Percentiles rank a stretch among this genome's conserved stretches.
phyloP scores from a whole-genome alignment of 2,329 filamentous ascomycete species.

The Fusarium udum region DNA sequence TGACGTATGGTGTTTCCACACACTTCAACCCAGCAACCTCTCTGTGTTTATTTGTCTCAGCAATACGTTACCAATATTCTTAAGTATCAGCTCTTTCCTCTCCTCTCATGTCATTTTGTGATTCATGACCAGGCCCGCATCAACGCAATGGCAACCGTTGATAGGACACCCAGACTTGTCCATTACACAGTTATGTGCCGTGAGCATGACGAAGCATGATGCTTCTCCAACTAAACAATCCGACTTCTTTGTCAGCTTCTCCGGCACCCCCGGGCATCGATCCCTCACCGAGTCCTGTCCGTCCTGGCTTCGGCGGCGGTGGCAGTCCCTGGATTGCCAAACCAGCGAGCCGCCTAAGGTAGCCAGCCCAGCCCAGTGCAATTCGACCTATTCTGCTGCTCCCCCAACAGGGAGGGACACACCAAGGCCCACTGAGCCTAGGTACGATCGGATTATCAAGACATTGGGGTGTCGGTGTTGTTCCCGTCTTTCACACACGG shows the following conservation, averaged over 20 bases:
- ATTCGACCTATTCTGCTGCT: constrained; percentile 5
- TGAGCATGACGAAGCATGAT: constrained; percentile 40
- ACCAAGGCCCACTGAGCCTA: constrained; percentile 35
- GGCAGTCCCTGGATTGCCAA: constrained; percentile 28
- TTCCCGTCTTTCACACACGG: constrained; percentile 36
- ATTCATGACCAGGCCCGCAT: constrained; percentile 6
- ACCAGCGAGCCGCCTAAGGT: neutral
- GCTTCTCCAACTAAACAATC: constrained; percentile 29
- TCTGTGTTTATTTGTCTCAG: constrained; percentile 12
- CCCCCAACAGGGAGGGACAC: constrained; percentile 37
- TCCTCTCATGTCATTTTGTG: neutral
- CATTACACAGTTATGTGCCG: constrained; percentile 10
- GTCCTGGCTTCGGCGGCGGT: constrained; percentile 33
- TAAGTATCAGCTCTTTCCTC: constrained; percentile 17
- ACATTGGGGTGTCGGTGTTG: constrained; percentile 33
- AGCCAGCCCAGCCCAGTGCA: neutral
- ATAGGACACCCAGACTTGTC: constrained; percentile 1
- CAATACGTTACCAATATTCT: constrained; percentile 15
- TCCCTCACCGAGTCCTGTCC: constrained; percentile 37
- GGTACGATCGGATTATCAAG: constrained; percentile 28
- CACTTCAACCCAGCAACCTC: constrained; percentile 2
- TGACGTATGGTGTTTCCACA: constrained; percentile 38
- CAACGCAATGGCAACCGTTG: neutral
- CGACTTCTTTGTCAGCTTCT: constrained; percentile 32
- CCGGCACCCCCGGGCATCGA: constrained; percentile 39